A percentile compares a stretch with the other conserved stretches of the same genome.
phyloP scores from a whole-genome alignment of 495 filamentous ascomycete genomes.

The Penicillium turbatum region DNA sequence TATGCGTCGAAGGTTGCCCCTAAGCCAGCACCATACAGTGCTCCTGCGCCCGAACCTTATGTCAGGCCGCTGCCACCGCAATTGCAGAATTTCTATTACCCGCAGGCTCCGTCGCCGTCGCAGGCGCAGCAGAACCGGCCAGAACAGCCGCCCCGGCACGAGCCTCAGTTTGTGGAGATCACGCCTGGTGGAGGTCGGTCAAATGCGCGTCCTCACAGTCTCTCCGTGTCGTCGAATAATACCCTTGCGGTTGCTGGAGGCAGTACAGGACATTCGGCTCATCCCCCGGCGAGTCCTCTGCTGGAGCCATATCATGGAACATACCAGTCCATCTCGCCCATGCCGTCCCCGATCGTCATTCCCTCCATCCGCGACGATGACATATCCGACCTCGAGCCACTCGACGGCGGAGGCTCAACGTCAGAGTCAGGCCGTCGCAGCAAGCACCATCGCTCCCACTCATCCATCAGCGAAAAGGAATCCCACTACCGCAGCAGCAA shows the following conservation, averaged over 20 bases:
- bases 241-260: constrained; percentile 31
- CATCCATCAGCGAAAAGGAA: constrained; percentile 23
- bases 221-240: constrained; percentile 41
- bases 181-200: constrained; percentile 36
- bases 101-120: constrained; percentile 10
- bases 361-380: constrained; percentile 43
- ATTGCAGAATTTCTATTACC: constrained; percentile 8
- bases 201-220: constrained; percentile 31
- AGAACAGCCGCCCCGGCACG: constrained; percentile 11
- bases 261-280: constrained; percentile 22
- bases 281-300: constrained; percentile 72
- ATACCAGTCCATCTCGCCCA: constrained; percentile 91
- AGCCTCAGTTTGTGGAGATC: constrained; percentile 42
- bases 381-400: constrained; percentile 47
- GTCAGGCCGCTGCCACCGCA: constrained; percentile 12
- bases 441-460: constrained; percentile 29
- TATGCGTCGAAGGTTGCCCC: constrained; percentile 40
- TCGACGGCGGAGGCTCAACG: constrained; percentile 28
- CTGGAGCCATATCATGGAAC: constrained; percentile 92
- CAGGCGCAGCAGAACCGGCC: constrained; percentile 11
- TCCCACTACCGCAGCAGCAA: constrained; percentile 9
- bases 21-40: constrained; percentile 4
- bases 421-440: constrained; percentile 35
- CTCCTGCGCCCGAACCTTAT: constrained; percentile 15
- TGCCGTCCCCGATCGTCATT: constrained; percentile 71